These are phyloP conservation scores for Cucumis cinereus DNA, from an alignment of 306 rosid species.

Conservation along the genomic window DNA sequence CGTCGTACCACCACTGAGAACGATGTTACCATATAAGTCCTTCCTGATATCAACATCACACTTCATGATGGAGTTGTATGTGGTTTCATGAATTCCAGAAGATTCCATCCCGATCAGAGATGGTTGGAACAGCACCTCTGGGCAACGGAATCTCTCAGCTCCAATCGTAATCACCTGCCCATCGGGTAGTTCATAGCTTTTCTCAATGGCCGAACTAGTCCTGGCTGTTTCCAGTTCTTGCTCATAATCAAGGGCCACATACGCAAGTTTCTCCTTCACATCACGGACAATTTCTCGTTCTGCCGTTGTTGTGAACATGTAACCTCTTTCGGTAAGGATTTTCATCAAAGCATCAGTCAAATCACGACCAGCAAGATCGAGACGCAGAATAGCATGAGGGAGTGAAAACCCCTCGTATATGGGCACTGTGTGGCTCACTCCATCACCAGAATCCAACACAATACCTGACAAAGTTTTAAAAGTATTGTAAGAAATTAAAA, in stretches of 20 bases:
- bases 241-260: conserved; percentile 61
- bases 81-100: conserved; percentile 60
- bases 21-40: conserved; percentile 61
- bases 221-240: conserved; percentile 60
- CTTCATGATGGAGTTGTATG: conserved; percentile 69
- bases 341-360: conserved; percentile 51
- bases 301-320: conserved; percentile 57
- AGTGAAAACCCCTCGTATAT: conserved; percentile 64
- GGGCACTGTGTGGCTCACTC: conserved; percentile 73
- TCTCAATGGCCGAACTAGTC: conserved; percentile 54
- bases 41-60: conserved; percentile 72
- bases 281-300: conserved; percentile 79
- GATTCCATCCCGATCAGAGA: conserved; percentile 69
- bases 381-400: conserved; percentile 60
- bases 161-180: conserved; percentile 70
- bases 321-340: conserved; percentile 66
- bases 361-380: conserved; percentile 77
- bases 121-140: conserved; percentile 72
- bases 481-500: background rate
- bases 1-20: conserved; percentile 65
- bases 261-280: conserved; percentile 60
- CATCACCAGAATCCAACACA: conserved; percentile 68
- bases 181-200: conserved; percentile 61
- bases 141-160: conserved; percentile 70
- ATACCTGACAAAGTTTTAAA: conserved; percentile 27